Evolutionary conservation across 805 yeast species (phyloP).

Genomic region (Zygoascus flipseniorum): DNA sequence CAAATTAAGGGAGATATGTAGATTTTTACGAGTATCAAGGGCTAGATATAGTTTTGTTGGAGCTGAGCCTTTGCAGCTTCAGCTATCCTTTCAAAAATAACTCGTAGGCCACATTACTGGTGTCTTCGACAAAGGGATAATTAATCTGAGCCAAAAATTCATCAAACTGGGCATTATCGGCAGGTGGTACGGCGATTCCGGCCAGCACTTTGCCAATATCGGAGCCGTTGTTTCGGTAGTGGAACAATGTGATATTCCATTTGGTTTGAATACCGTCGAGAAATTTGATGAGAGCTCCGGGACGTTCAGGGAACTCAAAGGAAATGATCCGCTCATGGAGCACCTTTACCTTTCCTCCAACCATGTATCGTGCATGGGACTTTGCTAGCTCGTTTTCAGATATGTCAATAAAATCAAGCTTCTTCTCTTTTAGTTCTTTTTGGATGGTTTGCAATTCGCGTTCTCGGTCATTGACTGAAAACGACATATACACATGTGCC

Average conservation of each 20-base stretch:
- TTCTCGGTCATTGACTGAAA: conserved; percentile 65
- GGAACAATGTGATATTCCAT: conserved; percentile 93
- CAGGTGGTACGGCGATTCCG: conserved; percentile 77
- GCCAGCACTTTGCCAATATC: conserved; percentile 90
- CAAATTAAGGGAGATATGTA: too few relatives aligned
- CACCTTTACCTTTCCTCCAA: conserved; percentile 79
- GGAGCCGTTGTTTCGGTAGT: conserved; percentile 93
- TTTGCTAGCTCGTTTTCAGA: conserved; percentile 93
- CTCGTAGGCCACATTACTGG: conserved; percentile 77
- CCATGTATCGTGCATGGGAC: conserved; percentile 90
- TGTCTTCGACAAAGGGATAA: conserved; percentile 71
- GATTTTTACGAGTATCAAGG: too few relatives aligned
- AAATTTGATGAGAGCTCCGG: conserved; percentile 85
- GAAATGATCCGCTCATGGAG: conserved; percentile 68
- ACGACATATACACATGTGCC: conserved; percentile 84
- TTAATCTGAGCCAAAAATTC: conserved; percentile 63
- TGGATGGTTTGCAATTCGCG: conserved; percentile 63
- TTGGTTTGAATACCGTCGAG: conserved; percentile 58
- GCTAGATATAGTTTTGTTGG: too few relatives aligned
- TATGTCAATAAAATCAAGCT: conserved; percentile 72
- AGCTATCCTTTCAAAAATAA: conserved; percentile 44
- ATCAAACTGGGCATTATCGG: conserved; percentile 56
- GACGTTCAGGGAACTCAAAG: conserved; percentile 96
- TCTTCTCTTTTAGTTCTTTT: conserved; percentile 47
- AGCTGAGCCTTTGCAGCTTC: too few relatives aligned